Base-by-base conservation (phyloP, 2,329 filamentous ascomycete species). In the Claviceps quebecensis region DNA sequence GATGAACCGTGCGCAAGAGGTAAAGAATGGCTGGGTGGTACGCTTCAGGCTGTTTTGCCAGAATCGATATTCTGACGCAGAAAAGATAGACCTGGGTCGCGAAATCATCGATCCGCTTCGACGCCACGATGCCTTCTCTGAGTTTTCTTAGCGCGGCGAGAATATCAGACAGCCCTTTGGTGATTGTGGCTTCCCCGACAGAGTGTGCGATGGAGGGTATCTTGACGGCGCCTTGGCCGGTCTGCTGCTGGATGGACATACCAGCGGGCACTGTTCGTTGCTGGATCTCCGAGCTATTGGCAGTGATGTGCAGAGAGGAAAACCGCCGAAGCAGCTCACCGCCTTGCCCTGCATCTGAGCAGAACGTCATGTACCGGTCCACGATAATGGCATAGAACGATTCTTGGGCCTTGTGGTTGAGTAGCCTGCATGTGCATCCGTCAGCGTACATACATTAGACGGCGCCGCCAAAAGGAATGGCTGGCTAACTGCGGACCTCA, bases 71-170 rank as follows among this genome's bases (percentile, higher is more conserved):
- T 51, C 90, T 84, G 59, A 95, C 87, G 60, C 87, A 88, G 72
- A 97, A 97, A 55, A 95, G 81, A 68, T 97, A 95, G 16, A 83
- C 87, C 58, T 89, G 83, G n/a, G 86, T 81, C 1, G 91, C 83
- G 67, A 98, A 98, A 49, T 79, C 73, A 62, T 95, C 86, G 38
- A 75, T 72, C 19, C 90, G 81, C 50, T 81, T 80, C 8, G 86
- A 83, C 13, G 87, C 87, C 2, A 95, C 80, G 47, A 97, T 83
- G 23, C 84, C 90, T 71, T 98, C 93, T 52, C 93, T 82, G 36
- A 98, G 78, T 66, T 96, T 97, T 55, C 93, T 83, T 63, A 97
- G 83, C 3, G 91, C 87, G 60, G 86, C 78, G 50, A 96, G 75
- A 49, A 97, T 81, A 19, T 78, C 80, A 2, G 83, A 77, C 34